phyloP scores from a whole-genome alignment of 1,284 basidiomycete genomes.

The Tilletia walkeri region DNA sequence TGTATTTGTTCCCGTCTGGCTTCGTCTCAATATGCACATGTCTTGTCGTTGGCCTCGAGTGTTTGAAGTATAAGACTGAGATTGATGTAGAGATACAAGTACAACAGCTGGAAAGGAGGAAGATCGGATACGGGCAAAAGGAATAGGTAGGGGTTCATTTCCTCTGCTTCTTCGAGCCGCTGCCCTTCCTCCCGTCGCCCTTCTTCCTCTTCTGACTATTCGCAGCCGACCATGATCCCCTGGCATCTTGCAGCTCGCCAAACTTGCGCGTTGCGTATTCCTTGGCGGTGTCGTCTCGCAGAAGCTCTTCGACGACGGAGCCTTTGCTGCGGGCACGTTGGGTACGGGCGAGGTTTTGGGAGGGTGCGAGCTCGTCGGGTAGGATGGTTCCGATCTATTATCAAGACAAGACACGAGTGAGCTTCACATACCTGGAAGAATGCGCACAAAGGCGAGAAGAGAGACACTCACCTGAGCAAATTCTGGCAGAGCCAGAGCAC shows the following conservation, averaged over 20 bases:
- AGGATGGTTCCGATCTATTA: constrained; percentile 10
- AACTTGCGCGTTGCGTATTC: constrained; percentile 13
- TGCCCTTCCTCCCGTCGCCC: not conserved
- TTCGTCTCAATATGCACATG: no score
- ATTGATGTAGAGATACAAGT: no score
- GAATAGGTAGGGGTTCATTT: not conserved
- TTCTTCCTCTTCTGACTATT: constrained; percentile 1
- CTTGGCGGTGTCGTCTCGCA: constrained; percentile 4
- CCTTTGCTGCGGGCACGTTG: not conserved
- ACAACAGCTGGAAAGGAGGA: no score
- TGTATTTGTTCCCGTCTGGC: no score
- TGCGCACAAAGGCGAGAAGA: not conserved
- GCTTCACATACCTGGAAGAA: not conserved
- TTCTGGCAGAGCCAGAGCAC: constrained; percentile 64
- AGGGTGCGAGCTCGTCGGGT: not conserved
- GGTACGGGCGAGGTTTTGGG: constrained; percentile 4
- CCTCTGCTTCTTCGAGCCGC: not conserved
- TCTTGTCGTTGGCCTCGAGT: no score
- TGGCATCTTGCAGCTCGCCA: not conserved
- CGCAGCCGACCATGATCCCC: not conserved
- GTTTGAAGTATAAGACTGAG: no score
- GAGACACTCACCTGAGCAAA: constrained; percentile 65
- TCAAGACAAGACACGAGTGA: not conserved
- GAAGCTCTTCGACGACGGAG: constrained; percentile 11
- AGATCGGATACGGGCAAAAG: no score